Percentiles rank a stretch among this genome's conserved stretches.
phyloP scores from a whole-genome alignment of 176 grass and related monocot genomes.

The Cenchrus americanus region DNA sequence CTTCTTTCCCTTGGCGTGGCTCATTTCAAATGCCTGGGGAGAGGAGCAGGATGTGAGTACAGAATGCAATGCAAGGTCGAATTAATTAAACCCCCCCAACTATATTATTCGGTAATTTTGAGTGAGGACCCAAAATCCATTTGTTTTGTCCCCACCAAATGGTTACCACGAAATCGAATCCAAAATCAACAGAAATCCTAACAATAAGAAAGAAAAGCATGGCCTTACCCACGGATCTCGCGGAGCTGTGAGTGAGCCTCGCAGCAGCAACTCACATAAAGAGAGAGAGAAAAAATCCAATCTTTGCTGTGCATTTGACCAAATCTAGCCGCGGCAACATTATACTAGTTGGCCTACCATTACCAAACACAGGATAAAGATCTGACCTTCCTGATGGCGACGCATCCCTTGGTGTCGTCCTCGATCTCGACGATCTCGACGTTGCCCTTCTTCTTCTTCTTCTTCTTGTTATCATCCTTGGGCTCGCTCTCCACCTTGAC shows the following conservation, averaged over 20 bases:
- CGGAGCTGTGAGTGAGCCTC: neutral
- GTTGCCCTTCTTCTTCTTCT: neutral
- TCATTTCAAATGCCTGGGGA: slow-evolving; percentile 59
- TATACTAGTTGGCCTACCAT: no score
- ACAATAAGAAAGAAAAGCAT: neutral
- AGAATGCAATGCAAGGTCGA: neutral
- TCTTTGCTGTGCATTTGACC: neutral
- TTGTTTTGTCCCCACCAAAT: neutral
- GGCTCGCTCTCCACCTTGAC: slow-evolving; percentile 17
- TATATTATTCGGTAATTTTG: neutral
- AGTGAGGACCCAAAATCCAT: neutral
- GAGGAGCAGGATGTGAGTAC: neutral
- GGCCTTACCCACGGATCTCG: neutral
- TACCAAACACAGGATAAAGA: neutral
- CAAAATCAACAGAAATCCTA: neutral
- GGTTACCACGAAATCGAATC: neutral
- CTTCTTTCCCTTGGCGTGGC: slow-evolving; percentile 63
- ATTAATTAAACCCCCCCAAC: no score
- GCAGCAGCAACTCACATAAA: neutral
- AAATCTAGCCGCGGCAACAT: neutral
- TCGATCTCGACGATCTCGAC: slow-evolving; percentile 43
- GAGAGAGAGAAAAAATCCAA: neutral
- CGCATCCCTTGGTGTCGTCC: slow-evolving; percentile 41
- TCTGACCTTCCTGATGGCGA: slow-evolving; percentile 65
- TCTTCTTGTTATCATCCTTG: neutral